These are phyloP conservation scores for Rubia yunnanensis DNA, from an alignment of 257 asterid species.

Conservation along the genomic window DNA sequence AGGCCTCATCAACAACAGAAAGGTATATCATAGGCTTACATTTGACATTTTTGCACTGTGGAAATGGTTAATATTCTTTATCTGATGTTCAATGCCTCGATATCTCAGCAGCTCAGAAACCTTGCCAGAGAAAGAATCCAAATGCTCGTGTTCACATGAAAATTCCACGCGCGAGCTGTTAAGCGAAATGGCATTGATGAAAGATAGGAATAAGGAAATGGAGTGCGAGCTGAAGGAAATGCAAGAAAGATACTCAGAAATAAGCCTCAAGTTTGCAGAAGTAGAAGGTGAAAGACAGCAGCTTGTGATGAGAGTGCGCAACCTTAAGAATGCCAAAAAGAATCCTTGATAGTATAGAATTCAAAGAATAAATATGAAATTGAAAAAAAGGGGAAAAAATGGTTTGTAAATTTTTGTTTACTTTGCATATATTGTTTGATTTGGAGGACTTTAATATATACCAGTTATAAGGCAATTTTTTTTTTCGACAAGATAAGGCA, in stretches of 20 bases:
- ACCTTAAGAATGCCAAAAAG: constrained; percentile 63
- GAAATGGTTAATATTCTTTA: not conserved
- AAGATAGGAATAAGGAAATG: constrained; percentile 54
- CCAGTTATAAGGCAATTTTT: constrained; percentile 6
- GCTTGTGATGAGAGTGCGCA: constrained; percentile 85
- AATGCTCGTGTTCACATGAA: constrained; percentile 6
- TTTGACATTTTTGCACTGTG: not conserved
- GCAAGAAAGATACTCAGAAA: constrained; percentile 95
- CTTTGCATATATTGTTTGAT: constrained; percentile 10
- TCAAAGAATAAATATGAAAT: constrained; percentile 13
- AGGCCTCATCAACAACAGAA: constrained; percentile 3
- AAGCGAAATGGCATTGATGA: constrained; percentile 37
- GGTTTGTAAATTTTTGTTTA: constrained; percentile 12
- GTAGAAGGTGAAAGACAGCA: constrained; percentile 97
- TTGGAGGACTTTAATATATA: constrained; percentile 10
- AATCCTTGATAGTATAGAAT: constrained; percentile 19
- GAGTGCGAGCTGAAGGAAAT: constrained; percentile 80
- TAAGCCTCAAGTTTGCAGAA: constrained; percentile 97
- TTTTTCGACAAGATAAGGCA: too few species aligned
- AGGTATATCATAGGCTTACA: constrained; percentile 12
- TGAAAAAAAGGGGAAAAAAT: not conserved
- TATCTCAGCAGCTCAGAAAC: constrained; percentile 22
- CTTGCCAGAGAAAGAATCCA: constrained; percentile 7
- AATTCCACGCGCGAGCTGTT: constrained; percentile 19
- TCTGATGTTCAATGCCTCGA: constrained; percentile 14